phyloP scores from a whole-genome alignment of 371 early-diverging fungal species.

The Mucor ambiguus region DNA sequence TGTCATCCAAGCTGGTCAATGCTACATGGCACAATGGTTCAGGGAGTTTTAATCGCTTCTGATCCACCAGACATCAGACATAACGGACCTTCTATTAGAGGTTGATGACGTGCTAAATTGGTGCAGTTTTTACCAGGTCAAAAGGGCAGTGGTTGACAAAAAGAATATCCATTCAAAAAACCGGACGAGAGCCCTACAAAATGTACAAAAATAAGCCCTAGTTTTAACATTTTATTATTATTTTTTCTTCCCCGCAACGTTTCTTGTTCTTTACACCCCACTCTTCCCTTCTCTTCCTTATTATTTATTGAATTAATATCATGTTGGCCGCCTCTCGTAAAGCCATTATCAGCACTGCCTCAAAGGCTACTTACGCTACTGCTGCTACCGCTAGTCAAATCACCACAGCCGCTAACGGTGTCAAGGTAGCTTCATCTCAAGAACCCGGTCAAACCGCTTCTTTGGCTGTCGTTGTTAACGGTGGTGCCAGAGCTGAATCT shows the following conservation, averaged over 20 bases:
- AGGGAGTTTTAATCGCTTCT: not conserved
- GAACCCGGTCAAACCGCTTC: slow-evolving; percentile 75
- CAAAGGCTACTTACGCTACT: slow-evolving; percentile 62
- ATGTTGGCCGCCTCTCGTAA: slow-evolving; percentile 69
- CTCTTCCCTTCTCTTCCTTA: slow-evolving; percentile 21
- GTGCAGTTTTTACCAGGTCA: slow-evolving; percentile 2
- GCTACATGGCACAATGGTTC: not conserved
- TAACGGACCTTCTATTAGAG: not conserved
- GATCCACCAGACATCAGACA: not conserved
- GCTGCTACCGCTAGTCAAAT: slow-evolving; percentile 49
- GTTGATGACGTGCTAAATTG: slow-evolving; percentile 8
- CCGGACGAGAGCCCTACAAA: slow-evolving; percentile 5
- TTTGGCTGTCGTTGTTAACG: slow-evolving; percentile 86
- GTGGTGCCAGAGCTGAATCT: slow-evolving; percentile 87
- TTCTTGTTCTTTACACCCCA: slow-evolving; percentile 23
- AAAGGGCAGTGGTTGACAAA: not conserved
- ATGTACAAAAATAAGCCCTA: slow-evolving; percentile 25
- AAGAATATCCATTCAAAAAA: not conserved
- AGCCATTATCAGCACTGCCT: slow-evolving; percentile 60
- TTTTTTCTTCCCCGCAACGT: slow-evolving; percentile 27
- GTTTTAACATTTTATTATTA: slow-evolving; percentile 19
- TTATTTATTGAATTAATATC: slow-evolving; percentile 23
- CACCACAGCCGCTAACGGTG: slow-evolving; percentile 55
- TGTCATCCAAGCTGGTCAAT: not conserved
- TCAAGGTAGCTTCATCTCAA: slow-evolving; percentile 64